Percentiles rank a stretch among this genome's conserved stretches.
phyloP scores from a whole-genome alignment of 176 grass and related monocot species.

The Phyllostachys edulis region DNA sequence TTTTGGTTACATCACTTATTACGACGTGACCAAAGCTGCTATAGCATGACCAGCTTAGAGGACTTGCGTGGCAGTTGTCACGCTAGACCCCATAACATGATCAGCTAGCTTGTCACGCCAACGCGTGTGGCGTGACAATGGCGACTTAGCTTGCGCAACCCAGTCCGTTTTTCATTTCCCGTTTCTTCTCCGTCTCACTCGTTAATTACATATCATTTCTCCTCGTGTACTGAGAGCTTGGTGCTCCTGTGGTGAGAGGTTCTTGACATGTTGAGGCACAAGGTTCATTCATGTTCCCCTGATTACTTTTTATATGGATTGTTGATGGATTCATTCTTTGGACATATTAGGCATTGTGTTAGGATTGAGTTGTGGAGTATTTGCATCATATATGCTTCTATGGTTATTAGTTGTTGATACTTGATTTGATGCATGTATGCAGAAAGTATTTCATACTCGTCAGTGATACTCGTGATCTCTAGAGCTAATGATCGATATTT shows the following conservation, averaged over 20 bases:
- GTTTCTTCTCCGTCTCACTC: accelerated
- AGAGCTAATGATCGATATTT: neutral
- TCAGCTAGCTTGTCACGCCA: too few species aligned
- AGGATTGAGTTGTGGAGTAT: slow-evolving; percentile 25
- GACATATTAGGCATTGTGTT: slow-evolving; percentile 54
- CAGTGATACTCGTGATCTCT: neutral
- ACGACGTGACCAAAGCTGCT: too few species aligned
- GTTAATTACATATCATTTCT: too few species aligned
- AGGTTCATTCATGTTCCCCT: slow-evolving; percentile 22
- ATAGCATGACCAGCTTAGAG: too few species aligned
- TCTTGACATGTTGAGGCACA: slow-evolving; percentile 28
- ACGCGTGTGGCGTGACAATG: too few species aligned
- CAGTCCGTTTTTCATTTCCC: too few species aligned
- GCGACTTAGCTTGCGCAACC: too few species aligned
- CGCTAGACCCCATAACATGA: too few species aligned
- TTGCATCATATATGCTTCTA: neutral
- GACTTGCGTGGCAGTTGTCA: too few species aligned
- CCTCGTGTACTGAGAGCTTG: neutral
- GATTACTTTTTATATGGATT: slow-evolving; percentile 37
- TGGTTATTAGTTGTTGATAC: slow-evolving; percentile 30
- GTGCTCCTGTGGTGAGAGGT: slow-evolving; percentile 50
- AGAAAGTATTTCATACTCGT: slow-evolving; percentile 30
- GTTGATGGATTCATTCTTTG: slow-evolving; percentile 72
- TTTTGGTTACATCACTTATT: too few species aligned
- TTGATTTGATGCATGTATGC: slow-evolving; percentile 29